phyloP scores from a whole-genome alignment of 2,329 filamentous ascomycete species.

The Fusarium neocosmosporiellum region DNA sequence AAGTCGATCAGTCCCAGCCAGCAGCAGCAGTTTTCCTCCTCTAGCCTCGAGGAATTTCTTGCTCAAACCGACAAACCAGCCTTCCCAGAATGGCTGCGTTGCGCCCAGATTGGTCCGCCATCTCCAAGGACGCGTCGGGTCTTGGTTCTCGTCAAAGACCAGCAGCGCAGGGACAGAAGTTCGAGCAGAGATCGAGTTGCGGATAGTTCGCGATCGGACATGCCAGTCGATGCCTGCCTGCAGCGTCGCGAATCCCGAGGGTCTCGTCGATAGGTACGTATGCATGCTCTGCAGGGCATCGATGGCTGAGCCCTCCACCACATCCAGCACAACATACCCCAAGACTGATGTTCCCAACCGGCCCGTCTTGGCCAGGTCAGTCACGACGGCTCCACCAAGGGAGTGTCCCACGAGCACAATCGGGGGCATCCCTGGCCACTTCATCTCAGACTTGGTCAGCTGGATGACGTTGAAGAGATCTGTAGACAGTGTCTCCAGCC shows the following conservation, averaged over 20 bases:
- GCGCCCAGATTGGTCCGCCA: slow-evolving; percentile 88
- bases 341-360: slow-evolving; percentile 75
- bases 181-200: slow-evolving; percentile 84
- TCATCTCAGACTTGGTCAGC: slow-evolving; percentile 74
- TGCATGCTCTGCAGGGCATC: slow-evolving; percentile 96
- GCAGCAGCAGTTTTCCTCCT: slow-evolving; percentile 85
- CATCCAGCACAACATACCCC: slow-evolving; percentile 91
- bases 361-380: slow-evolving; percentile 78
- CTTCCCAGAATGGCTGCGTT: slow-evolving; percentile 93
- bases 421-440: slow-evolving; percentile 79
- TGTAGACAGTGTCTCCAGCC: slow-evolving; percentile 75
- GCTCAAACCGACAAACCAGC: slow-evolving; percentile 91
- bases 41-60: slow-evolving; percentile 85
- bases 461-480: slow-evolving; percentile 79
- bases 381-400: slow-evolving; percentile 90
- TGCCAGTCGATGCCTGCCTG: slow-evolving; percentile 94
- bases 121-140: slow-evolving; percentile 68
- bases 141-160: slow-evolving; percentile 55
- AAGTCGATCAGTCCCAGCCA: slow-evolving; percentile 89
- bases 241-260: slow-evolving; percentile 79
- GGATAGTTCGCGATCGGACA: slow-evolving; percentile 85
- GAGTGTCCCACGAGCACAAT: slow-evolving; percentile 91
- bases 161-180: slow-evolving; percentile 88
- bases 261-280: slow-evolving; percentile 85
- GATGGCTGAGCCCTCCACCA: slow-evolving; percentile 95